A percentile compares a stretch with the other conserved stretches of the same genome.
phyloP scores from a whole-genome alignment of 2,329 filamentous ascomycete species.

The Gaeumannomyces tritici region DNA sequence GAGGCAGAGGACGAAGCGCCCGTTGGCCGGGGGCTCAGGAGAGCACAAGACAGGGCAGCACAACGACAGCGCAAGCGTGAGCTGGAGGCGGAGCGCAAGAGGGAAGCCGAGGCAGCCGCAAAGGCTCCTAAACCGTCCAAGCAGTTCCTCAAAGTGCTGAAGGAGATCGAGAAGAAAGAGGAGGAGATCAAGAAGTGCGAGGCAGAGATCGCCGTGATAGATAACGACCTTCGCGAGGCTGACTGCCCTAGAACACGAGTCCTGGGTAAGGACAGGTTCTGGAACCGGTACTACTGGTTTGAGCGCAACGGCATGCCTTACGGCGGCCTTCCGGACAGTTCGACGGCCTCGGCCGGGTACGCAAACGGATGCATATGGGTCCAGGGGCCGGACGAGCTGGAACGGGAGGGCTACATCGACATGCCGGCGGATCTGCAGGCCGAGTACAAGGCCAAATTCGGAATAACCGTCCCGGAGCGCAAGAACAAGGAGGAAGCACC shows the following conservation, averaged over 20 bases:
- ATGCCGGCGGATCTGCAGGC: conserved; percentile 59
- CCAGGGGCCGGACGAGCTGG: conserved; percentile 85
- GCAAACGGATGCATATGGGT: conserved; percentile 92
- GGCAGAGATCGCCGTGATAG: conserved; percentile 72
- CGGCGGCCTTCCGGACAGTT: conserved; percentile 76
- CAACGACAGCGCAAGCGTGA: conserved; percentile 73
- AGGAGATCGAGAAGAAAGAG: conserved; percentile 83
- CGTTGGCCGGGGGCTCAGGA: conserved; percentile 45
- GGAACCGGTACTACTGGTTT: conserved; percentile 99
- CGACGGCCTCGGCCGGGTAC: conserved; percentile 77
- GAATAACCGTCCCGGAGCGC: conserved; percentile 75
- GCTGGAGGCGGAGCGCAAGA: conserved; percentile 53
- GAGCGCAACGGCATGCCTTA: conserved; percentile 98
- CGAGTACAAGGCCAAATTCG: conserved; percentile 67
- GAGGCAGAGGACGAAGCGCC: conserved; percentile 56
- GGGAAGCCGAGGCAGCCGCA: conserved; percentile 51
- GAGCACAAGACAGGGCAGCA: conserved; percentile 57
- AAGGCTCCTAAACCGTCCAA: conserved; percentile 74
- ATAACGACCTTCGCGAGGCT: conserved; percentile 88
- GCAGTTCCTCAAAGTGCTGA: conserved; percentile 77
- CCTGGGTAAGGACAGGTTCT: conserved; percentile 90
- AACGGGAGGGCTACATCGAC: conserved; percentile 79
- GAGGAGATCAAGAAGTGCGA: conserved; percentile 72
- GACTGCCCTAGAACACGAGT: conserved; percentile 86
- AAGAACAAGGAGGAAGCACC: conserved; percentile 77